Base-by-base conservation (phyloP, 2,329 filamentous ascomycete species). In the Periconia sp. region DNA sequence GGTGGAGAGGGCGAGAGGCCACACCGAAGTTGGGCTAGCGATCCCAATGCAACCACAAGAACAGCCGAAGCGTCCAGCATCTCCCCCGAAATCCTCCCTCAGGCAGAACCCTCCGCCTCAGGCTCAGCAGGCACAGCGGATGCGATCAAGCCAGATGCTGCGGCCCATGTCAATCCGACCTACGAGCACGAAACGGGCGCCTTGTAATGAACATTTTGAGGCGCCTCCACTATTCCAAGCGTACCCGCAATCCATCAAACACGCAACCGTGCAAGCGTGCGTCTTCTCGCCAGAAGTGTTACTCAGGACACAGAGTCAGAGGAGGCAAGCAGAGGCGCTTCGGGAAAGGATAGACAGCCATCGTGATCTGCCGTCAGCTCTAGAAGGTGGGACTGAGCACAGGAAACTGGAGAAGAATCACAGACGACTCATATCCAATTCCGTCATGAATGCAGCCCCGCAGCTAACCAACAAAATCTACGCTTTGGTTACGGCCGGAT, bases 221-320 rank as follows among this genome's bases (percentile, higher is more conserved):
- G 69, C 73, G 6, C 88, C 89, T 5, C 88, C 90, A 2, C 73
- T 96, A 10, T 95, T 92, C 66, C 88, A 95, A 66, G 90, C 89
- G 10, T 95, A 91, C 64, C 87, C 89, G 0, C 91, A 95, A 68
- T 84, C 89, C 3, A 80, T 89, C 54, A 91, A 88, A 60, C 83
- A 94, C 66, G 84, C 83, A 9, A 83, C 80, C 12, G 75, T 95
- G 3, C 80, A 85, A 18, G 80, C 87, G 12, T 86, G 86, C 25
- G 81, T 79, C 2, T 71, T 87, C 9, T 82, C 87, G 1, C 80
- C 86, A 2, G 91, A 95, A 48, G 71, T 80, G 1, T 81, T 94
- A 33, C 66, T 90, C 36, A 82, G 86, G 24, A 46, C 71, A 81
- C 50, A 78, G 50, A 72, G 69, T 34, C 81, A 83, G 50, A 78